These are phyloP conservation scores for Toxicodendron radicans DNA, from an alignment of 345 rosid genomes.

Conservation along the genomic window DNA sequence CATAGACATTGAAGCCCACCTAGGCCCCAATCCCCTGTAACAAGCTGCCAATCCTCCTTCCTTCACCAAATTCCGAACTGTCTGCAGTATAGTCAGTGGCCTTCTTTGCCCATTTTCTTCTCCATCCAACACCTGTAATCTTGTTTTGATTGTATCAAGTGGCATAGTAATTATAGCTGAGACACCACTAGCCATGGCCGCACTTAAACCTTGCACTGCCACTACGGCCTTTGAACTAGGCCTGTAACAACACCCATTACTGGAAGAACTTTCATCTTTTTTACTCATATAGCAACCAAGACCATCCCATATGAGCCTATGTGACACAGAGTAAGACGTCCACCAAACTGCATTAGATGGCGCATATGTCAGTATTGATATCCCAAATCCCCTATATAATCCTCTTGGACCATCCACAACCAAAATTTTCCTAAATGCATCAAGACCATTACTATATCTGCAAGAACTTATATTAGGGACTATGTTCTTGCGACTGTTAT, in stretches of 20 bases:
- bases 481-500: constrained; percentile 26
- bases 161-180: constrained; percentile 86
- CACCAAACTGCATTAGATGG: constrained; percentile 98
- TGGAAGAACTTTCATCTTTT: constrained; percentile 26
- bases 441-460: constrained; percentile 69
- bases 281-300: constrained; percentile 32
- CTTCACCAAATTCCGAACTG: constrained; percentile 53
- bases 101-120: constrained; percentile 64
- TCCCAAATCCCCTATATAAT: constrained; percentile 90
- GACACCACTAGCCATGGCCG: constrained; percentile 80
- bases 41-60: constrained; percentile 85
- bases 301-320: constrained; percentile 61
- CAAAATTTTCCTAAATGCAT: constrained; percentile 77
- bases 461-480: constrained; percentile 34
- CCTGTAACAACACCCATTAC: constrained; percentile 25
- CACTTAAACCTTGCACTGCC: constrained; percentile 70
- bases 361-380: constrained; percentile 89
- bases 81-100: constrained; percentile 60
- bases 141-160: constrained; percentile 78
- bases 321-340: constrained; percentile 87
- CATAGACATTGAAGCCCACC: constrained; percentile 93
- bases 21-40: constrained; percentile 86
- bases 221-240: constrained; percentile 44
- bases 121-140: constrained; percentile 76
- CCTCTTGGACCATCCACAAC: constrained; percentile 74